Percentiles rank a stretch among this genome's conserved stretches.
phyloP scores from a whole-genome alignment of 371 early-diverging fungal species.

The Funneliformis caledonium region DNA sequence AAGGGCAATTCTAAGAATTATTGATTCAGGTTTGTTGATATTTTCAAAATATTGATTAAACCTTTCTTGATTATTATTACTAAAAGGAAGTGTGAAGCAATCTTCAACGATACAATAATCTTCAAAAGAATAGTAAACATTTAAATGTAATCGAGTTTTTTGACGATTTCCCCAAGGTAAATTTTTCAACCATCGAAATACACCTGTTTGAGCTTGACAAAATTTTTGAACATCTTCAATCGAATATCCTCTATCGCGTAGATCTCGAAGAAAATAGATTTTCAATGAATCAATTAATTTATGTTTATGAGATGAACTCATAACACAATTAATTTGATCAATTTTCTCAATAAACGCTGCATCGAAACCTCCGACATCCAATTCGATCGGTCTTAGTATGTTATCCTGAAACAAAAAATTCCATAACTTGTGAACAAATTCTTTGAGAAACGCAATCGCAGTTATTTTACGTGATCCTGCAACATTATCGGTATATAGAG shows the following conservation, averaged over 20 bases:
- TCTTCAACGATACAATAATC: neutral
- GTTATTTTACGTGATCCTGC: constrained; percentile 3
- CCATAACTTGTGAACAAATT: constrained; percentile 29
- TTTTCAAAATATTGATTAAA: neutral
- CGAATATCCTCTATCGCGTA: constrained; percentile 7
- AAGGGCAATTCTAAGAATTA: neutral
- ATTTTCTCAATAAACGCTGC: neutral
- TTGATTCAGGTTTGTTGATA: neutral
- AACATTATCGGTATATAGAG: neutral
- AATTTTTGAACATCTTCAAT: constrained; percentile 7
- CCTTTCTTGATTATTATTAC: neutral
- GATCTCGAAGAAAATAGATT: constrained; percentile 9
- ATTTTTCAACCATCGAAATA: constrained; percentile 1
- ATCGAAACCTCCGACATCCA: neutral
- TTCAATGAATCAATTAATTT: constrained; percentile 33
- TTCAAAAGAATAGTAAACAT: constrained; percentile 19
- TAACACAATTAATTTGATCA: constrained; percentile 1
- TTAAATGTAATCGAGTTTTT: neutral
- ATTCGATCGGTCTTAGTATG: neutral
- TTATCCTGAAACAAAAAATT: neutral
- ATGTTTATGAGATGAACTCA: neutral
- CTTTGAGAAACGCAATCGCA: constrained; percentile 28
- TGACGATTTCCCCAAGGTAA: constrained; percentile 18
- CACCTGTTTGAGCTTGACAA: constrained; percentile 2
- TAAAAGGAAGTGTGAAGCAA: neutral